Percentiles rank a stretch among this genome's conserved stretches.
Conservation (phyloP, 495 filamentous ascomycete genomes). For the Neohortaea acidophila region DNA sequence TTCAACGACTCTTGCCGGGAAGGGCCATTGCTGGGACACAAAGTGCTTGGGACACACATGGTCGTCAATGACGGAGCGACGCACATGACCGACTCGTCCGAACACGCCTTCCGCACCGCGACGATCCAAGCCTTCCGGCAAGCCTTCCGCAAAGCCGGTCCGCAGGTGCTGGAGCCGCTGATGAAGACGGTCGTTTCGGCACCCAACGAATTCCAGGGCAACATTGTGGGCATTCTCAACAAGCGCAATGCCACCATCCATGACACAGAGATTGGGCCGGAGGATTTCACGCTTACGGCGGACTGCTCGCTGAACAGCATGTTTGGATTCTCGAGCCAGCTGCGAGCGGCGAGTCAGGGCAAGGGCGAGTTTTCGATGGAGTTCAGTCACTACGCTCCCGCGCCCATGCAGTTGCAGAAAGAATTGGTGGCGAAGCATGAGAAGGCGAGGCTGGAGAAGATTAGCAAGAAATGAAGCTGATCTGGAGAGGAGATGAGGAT, state of each 20-base stretch:
- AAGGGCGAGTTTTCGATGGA: slow-evolving; percentile 99
- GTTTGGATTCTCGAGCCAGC: slow-evolving; percentile 87
- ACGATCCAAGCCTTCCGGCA: slow-evolving; percentile 96
- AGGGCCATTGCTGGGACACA: slow-evolving; percentile 86
- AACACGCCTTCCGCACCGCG: slow-evolving; percentile 95
- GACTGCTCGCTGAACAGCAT: slow-evolving; percentile 89
- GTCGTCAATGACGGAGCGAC: slow-evolving; percentile 93
- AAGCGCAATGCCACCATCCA: slow-evolving; percentile 91
- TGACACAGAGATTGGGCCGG: slow-evolving; percentile 85
- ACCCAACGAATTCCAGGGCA: slow-evolving; percentile 95
- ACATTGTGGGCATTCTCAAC: slow-evolving; percentile 85
- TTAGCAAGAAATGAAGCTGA: no score
- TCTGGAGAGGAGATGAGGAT: no score
- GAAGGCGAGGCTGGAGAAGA: slow-evolving; percentile 73
- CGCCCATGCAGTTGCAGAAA: slow-evolving; percentile 81
- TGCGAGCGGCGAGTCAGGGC: slow-evolving; percentile 89
- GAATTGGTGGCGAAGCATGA: slow-evolving; percentile 78
- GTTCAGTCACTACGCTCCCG: slow-evolving; percentile 84
- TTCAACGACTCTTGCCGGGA: slow-evolving; percentile 73
- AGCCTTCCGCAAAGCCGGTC: slow-evolving; percentile 64
- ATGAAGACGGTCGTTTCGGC: slow-evolving; percentile 98
- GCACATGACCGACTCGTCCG: slow-evolving; percentile 94
- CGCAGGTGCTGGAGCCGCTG: slow-evolving; percentile 77
- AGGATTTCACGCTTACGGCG: slow-evolving; percentile 89
- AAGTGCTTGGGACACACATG: slow-evolving; percentile 79